phyloP scores from a whole-genome alignment of 768 basidiomycete species.

The Megacollybia marginata region DNA sequence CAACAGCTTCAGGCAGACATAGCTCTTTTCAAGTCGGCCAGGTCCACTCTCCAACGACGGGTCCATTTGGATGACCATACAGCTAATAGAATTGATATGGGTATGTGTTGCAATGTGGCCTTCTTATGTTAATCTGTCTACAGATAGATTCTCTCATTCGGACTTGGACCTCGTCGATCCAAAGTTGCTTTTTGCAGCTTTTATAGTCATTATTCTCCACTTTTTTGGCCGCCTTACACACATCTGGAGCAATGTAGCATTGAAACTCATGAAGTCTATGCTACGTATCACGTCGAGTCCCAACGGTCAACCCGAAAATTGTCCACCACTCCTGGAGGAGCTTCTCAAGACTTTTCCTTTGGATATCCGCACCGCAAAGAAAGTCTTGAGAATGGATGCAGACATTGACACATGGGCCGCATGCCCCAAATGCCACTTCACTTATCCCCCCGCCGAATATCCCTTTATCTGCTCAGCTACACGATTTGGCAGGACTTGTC shows the following conservation, averaged over 20 bases:
- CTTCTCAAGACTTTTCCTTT: not conserved
- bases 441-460: not conserved
- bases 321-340: not conserved
- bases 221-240: not conserved
- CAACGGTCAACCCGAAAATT: not conserved
- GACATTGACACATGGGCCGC: not conserved
- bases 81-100: not conserved
- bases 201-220: not conserved
- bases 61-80: not conserved
- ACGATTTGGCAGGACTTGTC: not conserved
- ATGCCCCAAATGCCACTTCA: not conserved
- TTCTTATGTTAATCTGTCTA: not conserved
- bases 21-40: not conserved
- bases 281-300: not conserved
- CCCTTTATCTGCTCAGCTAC: not conserved
- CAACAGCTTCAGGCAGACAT: not conserved
- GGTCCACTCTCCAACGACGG: too few species aligned
- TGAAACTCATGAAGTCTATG: not conserved
- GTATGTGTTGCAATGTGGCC: not conserved
- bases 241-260: not conserved
- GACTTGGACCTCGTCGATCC: not conserved
- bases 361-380: not conserved
- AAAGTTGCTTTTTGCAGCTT: not conserved
- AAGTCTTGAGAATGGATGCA: not conserved
- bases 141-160: not conserved